phyloP scores from a whole-genome alignment of 176 grass and related monocot genomes.

The Rhipidocladum racemiflorum region DNA sequence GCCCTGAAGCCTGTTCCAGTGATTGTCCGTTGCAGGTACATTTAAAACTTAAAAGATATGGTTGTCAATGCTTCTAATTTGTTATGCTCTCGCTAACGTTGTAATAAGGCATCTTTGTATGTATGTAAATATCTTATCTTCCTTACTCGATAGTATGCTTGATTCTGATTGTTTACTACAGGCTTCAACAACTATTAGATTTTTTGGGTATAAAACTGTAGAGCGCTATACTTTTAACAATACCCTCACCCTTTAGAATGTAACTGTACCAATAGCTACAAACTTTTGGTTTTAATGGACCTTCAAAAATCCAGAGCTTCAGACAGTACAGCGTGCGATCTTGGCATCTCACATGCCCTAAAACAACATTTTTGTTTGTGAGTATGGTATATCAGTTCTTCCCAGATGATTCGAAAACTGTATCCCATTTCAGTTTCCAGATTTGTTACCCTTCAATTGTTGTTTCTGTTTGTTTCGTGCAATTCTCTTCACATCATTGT shows the following conservation, averaged over 20 bases:
- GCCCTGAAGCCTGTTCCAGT: slow-evolving; percentile 87
- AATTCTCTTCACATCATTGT: background rate
- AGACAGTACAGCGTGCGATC: background rate
- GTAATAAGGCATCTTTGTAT: background rate
- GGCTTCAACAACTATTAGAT: background rate
- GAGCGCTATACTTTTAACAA: background rate
- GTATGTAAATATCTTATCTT: background rate
- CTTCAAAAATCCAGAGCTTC: background rate
- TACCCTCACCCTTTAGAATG: background rate
- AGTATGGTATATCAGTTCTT: background rate
- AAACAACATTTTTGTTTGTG: background rate
- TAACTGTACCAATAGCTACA: background rate
- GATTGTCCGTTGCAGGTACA: slow-evolving; percentile 91
- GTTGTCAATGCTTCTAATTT: background rate
- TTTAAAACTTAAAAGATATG: background rate
- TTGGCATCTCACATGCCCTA: background rate
- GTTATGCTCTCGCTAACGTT: background rate
- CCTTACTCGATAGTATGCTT: background rate
- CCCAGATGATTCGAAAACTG: background rate
- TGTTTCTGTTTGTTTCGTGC: background rate
- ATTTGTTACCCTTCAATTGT: background rate
- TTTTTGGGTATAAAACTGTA: background rate
- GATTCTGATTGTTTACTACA: background rate
- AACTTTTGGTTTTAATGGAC: background rate
- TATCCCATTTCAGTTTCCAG: background rate